These are phyloP conservation scores for Avicennia marina DNA, from an alignment of 257 asterid species.

Conservation along the genomic window DNA sequence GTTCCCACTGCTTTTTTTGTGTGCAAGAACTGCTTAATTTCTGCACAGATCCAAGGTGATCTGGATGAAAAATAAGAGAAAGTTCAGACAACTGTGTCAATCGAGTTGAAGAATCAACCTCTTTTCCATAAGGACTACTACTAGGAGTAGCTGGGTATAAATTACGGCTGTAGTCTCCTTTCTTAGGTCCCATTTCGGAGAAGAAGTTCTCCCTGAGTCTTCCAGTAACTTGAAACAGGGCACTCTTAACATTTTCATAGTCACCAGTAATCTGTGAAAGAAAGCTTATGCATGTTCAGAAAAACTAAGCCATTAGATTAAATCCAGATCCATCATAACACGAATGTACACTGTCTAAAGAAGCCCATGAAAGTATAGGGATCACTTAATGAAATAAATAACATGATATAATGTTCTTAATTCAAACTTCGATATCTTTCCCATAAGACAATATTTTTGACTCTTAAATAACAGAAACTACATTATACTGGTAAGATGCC, in stretches of 20 bases:
- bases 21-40: conserved; percentile 20
- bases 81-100: conserved; percentile 19
- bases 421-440: neutral
- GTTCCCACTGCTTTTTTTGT: conserved; percentile 23
- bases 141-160: conserved; percentile 13
- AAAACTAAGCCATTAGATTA: neutral
- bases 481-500: neutral
- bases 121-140: conserved; percentile 21
- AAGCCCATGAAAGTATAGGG: neutral
- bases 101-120: conserved; percentile 22
- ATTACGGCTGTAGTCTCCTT: conserved; percentile 12
- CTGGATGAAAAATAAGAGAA: conserved; percentile 25
- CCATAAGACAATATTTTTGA: neutral
- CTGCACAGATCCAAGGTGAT: conserved; percentile 32
- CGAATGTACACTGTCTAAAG: neutral
- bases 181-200: conserved; percentile 23
- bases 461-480: neutral
- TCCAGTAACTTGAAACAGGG: conserved; percentile 56
- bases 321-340: neutral
- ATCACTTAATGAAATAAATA: neutral
- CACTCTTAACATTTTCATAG: conserved; percentile 44
- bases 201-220: conserved; percentile 43
- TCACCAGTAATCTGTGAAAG: conserved; percentile 44
- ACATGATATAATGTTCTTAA: conserved; percentile 1
- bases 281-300: conserved; percentile 10